Evolutionary conservation across 768 basidiomycete genomes (phyloP).

Genomic region (Trichaptum fuscoviolaceum): DNA sequence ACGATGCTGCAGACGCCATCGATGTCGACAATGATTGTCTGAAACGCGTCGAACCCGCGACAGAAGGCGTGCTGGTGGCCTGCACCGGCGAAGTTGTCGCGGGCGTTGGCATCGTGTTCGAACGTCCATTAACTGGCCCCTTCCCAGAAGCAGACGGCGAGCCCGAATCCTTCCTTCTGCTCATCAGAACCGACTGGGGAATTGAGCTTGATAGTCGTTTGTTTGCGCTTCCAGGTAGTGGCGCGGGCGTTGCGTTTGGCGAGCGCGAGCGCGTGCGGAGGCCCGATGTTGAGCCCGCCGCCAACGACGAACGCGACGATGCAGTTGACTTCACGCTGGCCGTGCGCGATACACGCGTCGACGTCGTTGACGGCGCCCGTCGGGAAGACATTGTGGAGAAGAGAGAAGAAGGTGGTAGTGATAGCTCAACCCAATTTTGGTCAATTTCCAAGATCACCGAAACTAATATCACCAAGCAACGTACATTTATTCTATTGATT

Average conservation of each 20-base stretch:
- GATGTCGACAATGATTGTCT: conserved; percentile 38
- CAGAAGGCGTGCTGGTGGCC: conserved; percentile 23
- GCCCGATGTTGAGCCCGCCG: conserved; percentile 28
- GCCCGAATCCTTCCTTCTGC: conserved; percentile 2
- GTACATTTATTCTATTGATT: too few relatives aligned
- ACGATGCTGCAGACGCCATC: conserved; percentile 18
- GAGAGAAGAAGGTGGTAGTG: neutral
- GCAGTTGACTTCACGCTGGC: conserved; percentile 12
- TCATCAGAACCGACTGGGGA: conserved; percentile 16
- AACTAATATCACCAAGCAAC: too few relatives aligned
- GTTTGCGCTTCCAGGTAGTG: conserved; percentile 25
- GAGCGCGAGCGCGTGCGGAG: conserved; percentile 31
- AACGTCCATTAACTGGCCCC: neutral
- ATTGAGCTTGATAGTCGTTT: conserved; percentile 30
- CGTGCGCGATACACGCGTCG: conserved; percentile 46
- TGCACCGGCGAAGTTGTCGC: conserved; percentile 22
- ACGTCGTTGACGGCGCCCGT: conserved; percentile 45
- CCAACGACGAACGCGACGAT: conserved; percentile 34
- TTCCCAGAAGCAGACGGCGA: neutral
- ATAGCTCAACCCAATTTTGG: neutral
- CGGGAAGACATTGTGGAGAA: neutral
- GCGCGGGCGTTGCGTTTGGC: conserved; percentile 47
- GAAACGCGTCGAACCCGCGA: conserved; percentile 25
- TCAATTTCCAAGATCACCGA: neutral
- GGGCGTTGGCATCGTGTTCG: conserved; percentile 10